A percentile compares a stretch with the other conserved stretches of the same genome.
These are phyloP conservation scores for Albifimbria verrucaria DNA, from an alignment of 2,329 filamentous ascomycete species.

Conservation along the genomic window DNA sequence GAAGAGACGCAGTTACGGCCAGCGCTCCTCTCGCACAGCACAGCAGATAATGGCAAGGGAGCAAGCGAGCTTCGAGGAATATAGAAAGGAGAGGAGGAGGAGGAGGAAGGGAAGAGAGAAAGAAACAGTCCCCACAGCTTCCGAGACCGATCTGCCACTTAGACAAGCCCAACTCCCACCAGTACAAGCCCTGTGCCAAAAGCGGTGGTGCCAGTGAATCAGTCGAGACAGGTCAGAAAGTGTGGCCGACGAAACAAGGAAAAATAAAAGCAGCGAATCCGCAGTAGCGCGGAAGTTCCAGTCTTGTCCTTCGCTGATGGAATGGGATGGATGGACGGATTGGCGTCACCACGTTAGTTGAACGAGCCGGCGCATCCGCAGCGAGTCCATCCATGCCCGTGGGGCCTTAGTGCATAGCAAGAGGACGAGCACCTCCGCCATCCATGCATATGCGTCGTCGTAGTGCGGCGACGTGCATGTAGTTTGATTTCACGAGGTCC, in stretches of 20 bases:
- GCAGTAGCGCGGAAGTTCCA: too few species aligned
- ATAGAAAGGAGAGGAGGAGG: neutral
- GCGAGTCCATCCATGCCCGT: neutral
- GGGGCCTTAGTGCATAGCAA: neutral
- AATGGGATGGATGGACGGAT: too few species aligned
- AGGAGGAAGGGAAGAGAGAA: neutral
- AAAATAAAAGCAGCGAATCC: too few species aligned
- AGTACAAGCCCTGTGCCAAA: too few species aligned
- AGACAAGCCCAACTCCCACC: neutral
- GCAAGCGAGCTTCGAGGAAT: neutral
- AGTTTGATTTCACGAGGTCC: neutral
- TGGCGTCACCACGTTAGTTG: neutral
- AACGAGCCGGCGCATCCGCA: neutral
- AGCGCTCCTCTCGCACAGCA: neutral
- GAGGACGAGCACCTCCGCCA: neutral
- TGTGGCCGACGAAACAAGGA: too few species aligned
- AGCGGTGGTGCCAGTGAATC: too few species aligned
- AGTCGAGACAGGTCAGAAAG: too few species aligned
- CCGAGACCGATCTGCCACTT: neutral
- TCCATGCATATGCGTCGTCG: neutral
- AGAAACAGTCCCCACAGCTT: neutral
- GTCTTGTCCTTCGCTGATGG: too few species aligned
- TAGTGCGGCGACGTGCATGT: too few species aligned
- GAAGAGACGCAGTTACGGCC: constrained; percentile 1
- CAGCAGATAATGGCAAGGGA: neutral